A percentile compares a stretch with the other conserved stretches of the same genome.
Conservation (phyloP, 805 yeast species). For the Teunomyces gatunensis region DNA sequence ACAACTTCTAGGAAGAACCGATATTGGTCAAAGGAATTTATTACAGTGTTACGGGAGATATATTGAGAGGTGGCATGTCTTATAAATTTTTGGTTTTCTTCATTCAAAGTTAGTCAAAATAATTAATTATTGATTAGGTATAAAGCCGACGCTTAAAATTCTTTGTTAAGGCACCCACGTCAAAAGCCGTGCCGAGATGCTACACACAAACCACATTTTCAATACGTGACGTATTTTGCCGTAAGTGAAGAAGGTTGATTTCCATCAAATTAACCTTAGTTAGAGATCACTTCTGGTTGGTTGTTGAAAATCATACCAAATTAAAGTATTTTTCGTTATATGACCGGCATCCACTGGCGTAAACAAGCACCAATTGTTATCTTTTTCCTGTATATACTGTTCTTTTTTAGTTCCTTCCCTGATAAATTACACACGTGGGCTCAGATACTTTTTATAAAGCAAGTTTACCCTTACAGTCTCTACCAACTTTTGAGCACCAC, state of each 20-base stretch:
- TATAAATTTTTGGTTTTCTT: background rate
- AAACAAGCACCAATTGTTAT: background rate
- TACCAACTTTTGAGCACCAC: background rate
- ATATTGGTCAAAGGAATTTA: conserved; percentile 6
- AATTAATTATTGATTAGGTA: background rate
- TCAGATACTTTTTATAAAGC: background rate
- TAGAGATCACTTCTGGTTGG: too few relatives aligned
- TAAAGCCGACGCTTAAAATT: background rate
- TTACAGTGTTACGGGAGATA: conserved; percentile 9
- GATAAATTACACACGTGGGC: conserved; percentile 2
- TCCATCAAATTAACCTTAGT: too few relatives aligned
- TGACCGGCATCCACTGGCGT: background rate
- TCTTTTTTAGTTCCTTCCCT: background rate
- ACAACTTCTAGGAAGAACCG: conserved; percentile 7
- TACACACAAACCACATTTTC: too few relatives aligned
- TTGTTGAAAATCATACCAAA: too few relatives aligned
- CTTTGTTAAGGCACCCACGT: too few relatives aligned
- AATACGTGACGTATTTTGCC: too few relatives aligned
- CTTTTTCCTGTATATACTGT: background rate
- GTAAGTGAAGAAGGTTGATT: too few relatives aligned
- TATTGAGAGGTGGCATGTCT: conserved; percentile 10
- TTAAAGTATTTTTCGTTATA: too few relatives aligned
- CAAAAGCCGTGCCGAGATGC: too few relatives aligned
- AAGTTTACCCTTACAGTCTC: background rate
- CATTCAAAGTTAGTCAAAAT: background rate